Evolutionary conservation across 495 filamentous ascomycete genomes (phyloP).

Genomic region (Hapsidospora chrysogenum): DNA sequence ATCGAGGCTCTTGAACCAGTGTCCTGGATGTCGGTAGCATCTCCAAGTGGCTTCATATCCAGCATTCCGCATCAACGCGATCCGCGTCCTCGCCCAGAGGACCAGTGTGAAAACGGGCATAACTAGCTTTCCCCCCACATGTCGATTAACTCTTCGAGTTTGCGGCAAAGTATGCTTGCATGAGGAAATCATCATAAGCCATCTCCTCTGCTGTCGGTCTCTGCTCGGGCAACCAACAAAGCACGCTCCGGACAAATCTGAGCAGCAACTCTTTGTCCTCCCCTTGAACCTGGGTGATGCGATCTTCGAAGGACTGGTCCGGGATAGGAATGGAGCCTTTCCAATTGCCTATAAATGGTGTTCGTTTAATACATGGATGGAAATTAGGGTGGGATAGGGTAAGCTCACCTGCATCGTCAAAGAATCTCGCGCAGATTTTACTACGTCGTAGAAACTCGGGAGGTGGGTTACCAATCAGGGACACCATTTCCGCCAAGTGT

Average conservation of each 20-base stretch:
- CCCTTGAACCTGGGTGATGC: conserved; percentile 9
- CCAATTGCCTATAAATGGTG: conserved; percentile 13
- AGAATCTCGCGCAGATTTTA: neutral
- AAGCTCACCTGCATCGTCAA: conserved; percentile 1
- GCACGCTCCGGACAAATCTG: conserved; percentile 9
- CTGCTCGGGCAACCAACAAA: conserved; percentile 13
- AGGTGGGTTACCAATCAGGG: neutral
- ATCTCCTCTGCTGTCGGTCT: conserved; percentile 11
- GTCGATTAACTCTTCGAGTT: neutral
- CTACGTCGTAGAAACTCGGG: neutral
- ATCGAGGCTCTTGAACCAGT: too few relatives aligned
- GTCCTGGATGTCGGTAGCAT: too few relatives aligned
- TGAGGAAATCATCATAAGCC: conserved; percentile 13
- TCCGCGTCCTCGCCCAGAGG: too few relatives aligned
- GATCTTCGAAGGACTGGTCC: conserved; percentile 14
- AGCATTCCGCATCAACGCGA: too few relatives aligned
- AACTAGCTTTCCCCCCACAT: too few relatives aligned
- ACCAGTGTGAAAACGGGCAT: too few relatives aligned
- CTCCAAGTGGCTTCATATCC: too few relatives aligned
- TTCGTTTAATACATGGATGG: neutral
- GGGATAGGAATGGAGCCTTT: conserved; percentile 14
- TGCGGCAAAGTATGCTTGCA: conserved; percentile 4
- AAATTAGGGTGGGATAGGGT: neutral
- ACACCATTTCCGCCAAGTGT: conserved; percentile 13
- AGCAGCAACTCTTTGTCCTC: conserved; percentile 9